These are phyloP conservation scores for Blastomyces emzantsi DNA, from an alignment of 2,329 filamentous ascomycete species.

Conservation along the genomic window DNA sequence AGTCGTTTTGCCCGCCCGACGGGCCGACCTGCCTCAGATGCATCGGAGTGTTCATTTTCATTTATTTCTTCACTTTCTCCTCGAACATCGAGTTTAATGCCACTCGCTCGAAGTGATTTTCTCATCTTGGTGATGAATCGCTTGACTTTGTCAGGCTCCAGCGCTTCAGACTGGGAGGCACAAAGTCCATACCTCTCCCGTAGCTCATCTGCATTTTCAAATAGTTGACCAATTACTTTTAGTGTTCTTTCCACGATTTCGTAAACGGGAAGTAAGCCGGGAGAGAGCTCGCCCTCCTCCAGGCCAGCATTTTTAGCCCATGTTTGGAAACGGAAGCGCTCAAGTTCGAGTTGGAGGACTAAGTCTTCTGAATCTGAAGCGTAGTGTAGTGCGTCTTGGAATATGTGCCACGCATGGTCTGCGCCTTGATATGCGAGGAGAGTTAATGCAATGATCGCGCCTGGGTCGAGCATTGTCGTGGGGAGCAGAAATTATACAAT, in stretches of 20 bases:
- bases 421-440: conserved; percentile 1
- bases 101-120: conserved; percentile 8
- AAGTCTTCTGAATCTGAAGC: conserved; percentile 6
- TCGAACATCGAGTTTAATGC: background rate
- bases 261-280: conserved; percentile 2
- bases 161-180: background rate
- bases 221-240: background rate
- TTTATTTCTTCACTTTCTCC: background rate
- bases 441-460: background rate
- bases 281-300: background rate
- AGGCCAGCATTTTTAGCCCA: conserved; percentile 6
- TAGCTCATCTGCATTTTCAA: conserved; percentile 4
- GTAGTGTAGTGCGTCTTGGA: conserved; percentile 1
- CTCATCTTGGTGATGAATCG: conserved; percentile 7
- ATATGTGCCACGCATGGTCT: conserved; percentile 4
- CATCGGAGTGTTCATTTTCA: background rate
- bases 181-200: conserved; percentile 4
- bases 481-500: background rate
- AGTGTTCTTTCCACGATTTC: conserved; percentile 6
- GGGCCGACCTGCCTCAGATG: background rate
- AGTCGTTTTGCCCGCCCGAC: background rate
- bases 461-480: background rate
- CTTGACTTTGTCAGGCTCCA: background rate
- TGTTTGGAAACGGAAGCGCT: conserved; percentile 7
- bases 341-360: conserved; percentile 6